Evolutionary conservation across 179 eudicot genomes (phyloP).

Genomic region (Kewa caespitosa): DNA sequence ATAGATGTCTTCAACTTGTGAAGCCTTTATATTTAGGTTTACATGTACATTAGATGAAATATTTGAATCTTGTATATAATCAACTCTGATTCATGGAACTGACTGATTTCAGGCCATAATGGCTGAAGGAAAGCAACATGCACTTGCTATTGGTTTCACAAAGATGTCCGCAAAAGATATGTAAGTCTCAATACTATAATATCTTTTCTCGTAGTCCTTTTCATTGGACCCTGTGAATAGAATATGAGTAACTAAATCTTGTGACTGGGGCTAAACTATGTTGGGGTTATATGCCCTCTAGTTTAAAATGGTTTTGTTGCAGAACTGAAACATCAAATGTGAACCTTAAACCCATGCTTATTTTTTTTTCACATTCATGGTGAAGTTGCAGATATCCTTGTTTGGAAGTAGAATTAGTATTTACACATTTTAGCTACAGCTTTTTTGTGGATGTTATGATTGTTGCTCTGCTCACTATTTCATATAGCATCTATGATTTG

Average conservation of each 20-base stretch:
- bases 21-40: not conserved
- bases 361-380: not conserved
- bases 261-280: not conserved
- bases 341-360: not conserved
- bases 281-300: not conserved
- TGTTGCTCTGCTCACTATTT: not conserved
- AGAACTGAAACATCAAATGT: not conserved
- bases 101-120: constrained; percentile 72
- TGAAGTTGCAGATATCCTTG: not conserved
- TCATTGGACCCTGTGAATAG: not conserved
- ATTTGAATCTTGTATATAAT: not conserved
- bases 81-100: constrained; percentile 24
- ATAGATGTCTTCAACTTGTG: not conserved
- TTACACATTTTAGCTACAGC: not conserved
- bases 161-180: constrained; percentile 97
- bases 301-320: not conserved
- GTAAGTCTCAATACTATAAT: constrained; percentile 51
- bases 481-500: no score
- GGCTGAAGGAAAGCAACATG: constrained; percentile 99
- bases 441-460: not conserved
- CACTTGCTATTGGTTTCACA: constrained; percentile 97
- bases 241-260: constrained; percentile 7
- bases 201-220: not conserved
- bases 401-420: not conserved
- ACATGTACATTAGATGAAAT: not conserved